phyloP scores from a whole-genome alignment of 176 grass and related monocot species.

The Eleusine indica region DNA sequence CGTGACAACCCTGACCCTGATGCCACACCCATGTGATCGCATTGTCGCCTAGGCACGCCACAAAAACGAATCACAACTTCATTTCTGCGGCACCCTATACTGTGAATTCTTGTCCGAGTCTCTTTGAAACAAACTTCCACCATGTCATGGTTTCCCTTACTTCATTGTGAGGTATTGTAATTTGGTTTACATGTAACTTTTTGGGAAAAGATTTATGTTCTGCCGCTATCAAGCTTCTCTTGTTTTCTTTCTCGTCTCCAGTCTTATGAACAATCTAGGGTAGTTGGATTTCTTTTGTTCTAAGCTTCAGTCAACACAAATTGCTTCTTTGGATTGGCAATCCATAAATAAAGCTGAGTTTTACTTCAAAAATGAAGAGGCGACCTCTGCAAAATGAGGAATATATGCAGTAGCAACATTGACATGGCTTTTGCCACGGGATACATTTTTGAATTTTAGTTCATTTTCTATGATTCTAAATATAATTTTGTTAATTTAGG shows the following conservation, averaged over 20 bases:
- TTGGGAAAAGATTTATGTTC: too few relatives aligned
- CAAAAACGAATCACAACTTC: background rate
- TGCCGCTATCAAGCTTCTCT: background rate
- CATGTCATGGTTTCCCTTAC: background rate
- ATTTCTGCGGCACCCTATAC: background rate
- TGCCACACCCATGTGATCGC: too few relatives aligned
- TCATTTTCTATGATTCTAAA: background rate
- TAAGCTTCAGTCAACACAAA: background rate
- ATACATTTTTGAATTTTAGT: too few relatives aligned
- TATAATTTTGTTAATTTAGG: background rate
- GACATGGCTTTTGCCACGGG: background rate
- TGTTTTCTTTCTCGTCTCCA: background rate
- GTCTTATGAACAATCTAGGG: background rate
- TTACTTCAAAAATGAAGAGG: background rate
- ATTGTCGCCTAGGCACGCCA: too few relatives aligned
- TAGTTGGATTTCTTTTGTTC: background rate
- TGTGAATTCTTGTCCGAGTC: background rate
- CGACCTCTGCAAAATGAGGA: background rate
- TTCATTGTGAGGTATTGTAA: background rate
- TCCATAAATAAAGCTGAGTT: too few relatives aligned
- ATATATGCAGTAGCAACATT: background rate
- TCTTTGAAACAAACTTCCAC: background rate
- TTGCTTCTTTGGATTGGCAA: too few relatives aligned
- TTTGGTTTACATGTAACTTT: background rate
- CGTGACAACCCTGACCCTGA: too few relatives aligned